These are phyloP conservation scores for Mucor saturninus DNA, from an alignment of 371 early-diverging fungal genomes.

Conservation along the genomic window DNA sequence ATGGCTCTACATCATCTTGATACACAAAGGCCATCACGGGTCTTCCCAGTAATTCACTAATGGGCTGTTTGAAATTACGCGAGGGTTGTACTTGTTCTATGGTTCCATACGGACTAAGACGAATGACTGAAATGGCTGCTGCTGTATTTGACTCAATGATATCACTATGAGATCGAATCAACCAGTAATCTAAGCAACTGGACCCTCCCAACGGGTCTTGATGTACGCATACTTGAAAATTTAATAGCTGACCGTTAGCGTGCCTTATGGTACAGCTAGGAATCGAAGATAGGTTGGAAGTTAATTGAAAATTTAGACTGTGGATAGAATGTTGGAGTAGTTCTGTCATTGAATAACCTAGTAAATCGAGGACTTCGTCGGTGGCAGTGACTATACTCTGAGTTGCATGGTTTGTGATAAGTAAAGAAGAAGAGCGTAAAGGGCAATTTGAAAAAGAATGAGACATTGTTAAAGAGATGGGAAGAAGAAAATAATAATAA, in stretches of 20 bases:
- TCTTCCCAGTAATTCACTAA: constrained; percentile 17
- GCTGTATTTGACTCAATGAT: neutral
- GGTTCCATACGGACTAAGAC: constrained; percentile 31
- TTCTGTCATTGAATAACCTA: constrained; percentile 33
- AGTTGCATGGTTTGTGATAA: constrained; percentile 34
- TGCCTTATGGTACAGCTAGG: constrained; percentile 27
- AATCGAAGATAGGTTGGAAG: constrained; percentile 17
- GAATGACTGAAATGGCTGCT: constrained; percentile 13
- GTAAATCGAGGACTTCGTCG: constrained; percentile 39
- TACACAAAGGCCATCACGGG: constrained; percentile 35
- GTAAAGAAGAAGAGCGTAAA: constrained; percentile 33
- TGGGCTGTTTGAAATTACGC: constrained; percentile 12
- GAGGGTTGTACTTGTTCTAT: constrained; percentile 27
- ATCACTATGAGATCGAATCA: constrained; percentile 10
- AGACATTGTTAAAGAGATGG: constrained; percentile 4
- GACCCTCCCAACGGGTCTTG: constrained; percentile 26
- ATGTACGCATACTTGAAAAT: constrained; percentile 31
- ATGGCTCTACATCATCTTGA: constrained; percentile 22
- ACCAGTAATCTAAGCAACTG: constrained; percentile 27
- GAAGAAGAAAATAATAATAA: neutral
- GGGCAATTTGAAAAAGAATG: constrained; percentile 35
- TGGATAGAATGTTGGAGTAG: constrained; percentile 20
- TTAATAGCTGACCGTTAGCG: constrained; percentile 15
- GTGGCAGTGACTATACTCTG: constrained; percentile 47
- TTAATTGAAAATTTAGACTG: constrained; percentile 11